Percentiles rank a stretch among this genome's conserved stretches.
Conservation (phyloP, 371 early-diverging fungal species). For the Mortierella sp. region DNA sequence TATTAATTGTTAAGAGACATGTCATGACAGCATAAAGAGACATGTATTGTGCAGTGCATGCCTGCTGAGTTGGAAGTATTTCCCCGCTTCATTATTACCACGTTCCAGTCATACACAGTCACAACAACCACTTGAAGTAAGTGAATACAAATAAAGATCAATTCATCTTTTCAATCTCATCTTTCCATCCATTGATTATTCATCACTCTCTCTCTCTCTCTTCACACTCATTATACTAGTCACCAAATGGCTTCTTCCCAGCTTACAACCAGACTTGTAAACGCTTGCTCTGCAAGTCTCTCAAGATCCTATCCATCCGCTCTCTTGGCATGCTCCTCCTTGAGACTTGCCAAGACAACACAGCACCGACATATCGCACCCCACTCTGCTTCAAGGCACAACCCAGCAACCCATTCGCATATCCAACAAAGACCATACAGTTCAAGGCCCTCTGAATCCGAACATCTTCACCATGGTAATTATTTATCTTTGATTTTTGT, state of each 20-base stretch:
- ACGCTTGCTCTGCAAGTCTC: background rate
- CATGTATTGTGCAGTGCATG: too few relatives aligned
- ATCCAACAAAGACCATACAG: constrained; percentile 10
- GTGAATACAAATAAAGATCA: too few relatives aligned
- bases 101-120: too few relatives aligned
- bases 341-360: background rate
- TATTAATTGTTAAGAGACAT: too few relatives aligned
- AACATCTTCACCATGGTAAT: constrained; percentile 32
- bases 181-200: background rate
- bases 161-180: background rate
- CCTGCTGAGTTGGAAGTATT: too few relatives aligned
- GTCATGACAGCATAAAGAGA: too few relatives aligned
- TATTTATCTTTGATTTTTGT: background rate
- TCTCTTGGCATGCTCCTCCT: constrained; percentile 9
- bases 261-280: background rate
- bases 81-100: too few relatives aligned
- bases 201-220: background rate
- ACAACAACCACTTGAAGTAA: too few relatives aligned
- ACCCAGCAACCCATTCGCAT: background rate
- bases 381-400: constrained; percentile 1
- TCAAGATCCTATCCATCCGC: constrained; percentile 3
- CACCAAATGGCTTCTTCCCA: constrained; percentile 7
- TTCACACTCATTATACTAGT: constrained; percentile 13
- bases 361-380: background rate
- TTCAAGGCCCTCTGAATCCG: constrained; percentile 15